These are phyloP conservation scores for Rhizopus arrhizus DNA, from an alignment of 371 early-diverging fungal species.

Conservation along the genomic window DNA sequence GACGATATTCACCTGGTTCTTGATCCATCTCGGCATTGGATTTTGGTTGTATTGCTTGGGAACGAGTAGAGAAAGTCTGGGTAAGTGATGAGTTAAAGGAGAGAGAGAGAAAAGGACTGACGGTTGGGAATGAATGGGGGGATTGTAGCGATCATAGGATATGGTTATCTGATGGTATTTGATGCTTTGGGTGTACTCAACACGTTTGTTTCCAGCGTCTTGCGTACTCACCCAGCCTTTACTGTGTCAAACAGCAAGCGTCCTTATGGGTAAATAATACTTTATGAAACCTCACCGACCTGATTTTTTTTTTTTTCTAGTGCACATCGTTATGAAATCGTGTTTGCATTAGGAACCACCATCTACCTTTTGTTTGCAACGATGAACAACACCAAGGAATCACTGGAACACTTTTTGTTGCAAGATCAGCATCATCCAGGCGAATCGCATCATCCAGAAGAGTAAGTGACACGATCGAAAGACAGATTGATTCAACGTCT, in stretches of 20 bases:
- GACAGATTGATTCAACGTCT: not conserved
- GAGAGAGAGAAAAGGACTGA: not conserved
- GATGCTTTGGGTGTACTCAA: constrained; percentile 68
- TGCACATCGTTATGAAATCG: constrained; percentile 60
- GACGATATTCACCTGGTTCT: constrained; percentile 64
- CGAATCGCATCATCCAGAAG: constrained; percentile 37
- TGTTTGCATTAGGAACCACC: constrained; percentile 61
- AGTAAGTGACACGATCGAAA: constrained; percentile 21
- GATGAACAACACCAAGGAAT: constrained; percentile 71
- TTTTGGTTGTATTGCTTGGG: constrained; percentile 58
- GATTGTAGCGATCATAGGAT: constrained; percentile 54
- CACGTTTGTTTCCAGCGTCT: constrained; percentile 56
- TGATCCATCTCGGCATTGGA: constrained; percentile 50
- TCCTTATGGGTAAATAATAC: constrained; percentile 58
- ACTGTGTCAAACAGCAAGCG: constrained; percentile 55
- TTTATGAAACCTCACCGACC: no score
- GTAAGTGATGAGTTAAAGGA: constrained; percentile 40
- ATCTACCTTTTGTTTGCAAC: constrained; percentile 67
- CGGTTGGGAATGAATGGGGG: not conserved
- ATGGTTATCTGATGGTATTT: constrained; percentile 61
- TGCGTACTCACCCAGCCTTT: constrained; percentile 49
- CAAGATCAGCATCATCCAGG: constrained; percentile 43
- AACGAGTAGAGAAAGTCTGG: constrained; percentile 50
- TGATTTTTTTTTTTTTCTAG: constrained; percentile 18
- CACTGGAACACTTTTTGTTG: constrained; percentile 61